Base-by-base conservation (phyloP, 495 filamentous ascomycete genomes). In the Melanomma pulvis-pyrius region DNA sequence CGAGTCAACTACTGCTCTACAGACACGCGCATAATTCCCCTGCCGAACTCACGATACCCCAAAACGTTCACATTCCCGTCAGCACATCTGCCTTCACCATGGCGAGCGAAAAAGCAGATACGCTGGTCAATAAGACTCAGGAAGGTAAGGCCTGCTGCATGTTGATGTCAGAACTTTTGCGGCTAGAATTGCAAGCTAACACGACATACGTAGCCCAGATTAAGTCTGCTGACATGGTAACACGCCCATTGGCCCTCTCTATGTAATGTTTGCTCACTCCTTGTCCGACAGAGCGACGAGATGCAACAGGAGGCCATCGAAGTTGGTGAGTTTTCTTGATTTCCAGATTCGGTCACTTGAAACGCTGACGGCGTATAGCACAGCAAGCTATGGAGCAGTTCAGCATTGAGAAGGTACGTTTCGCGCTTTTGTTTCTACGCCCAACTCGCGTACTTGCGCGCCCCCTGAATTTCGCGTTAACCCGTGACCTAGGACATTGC, bases 151-250 rank as follows among this genome's bases (percentile, higher is more conserved):
- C 17, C 26, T 21, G 25, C 34, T 52, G 11, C 29, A 30, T 36
- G 15, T 52, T 44, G 11, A 17, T 22, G 48, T 9, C 34, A 24
- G 44, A 63, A 15, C 17, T 15, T 44, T 44, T 48, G 25, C 39
- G 46, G 17, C 26, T 24, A 6, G 3, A 57, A 39, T 21, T 24
- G 24, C 24, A 55, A 50, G 61, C 78, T 83, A 78, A 66, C 48
- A 32, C 17, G 13, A 6, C 19, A 81, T 71, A 29, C 74, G 59
- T 74, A 98, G 94, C 90, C 59, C 91, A 94, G 77, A 87, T 98
- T 76, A 98, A 98, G 82, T 96, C 92, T 58, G 93, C 91, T 54
- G 94, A 98, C 71, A 98, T 98, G 94, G 94, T 98, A 85, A 48
- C 56, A 41, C 22, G 19, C 36, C 30, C 11, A 36, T 44, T 17